Conservation (phyloP, 169 alveolate genomes). For the Ichthyophthirius multifiliis region DNA sequence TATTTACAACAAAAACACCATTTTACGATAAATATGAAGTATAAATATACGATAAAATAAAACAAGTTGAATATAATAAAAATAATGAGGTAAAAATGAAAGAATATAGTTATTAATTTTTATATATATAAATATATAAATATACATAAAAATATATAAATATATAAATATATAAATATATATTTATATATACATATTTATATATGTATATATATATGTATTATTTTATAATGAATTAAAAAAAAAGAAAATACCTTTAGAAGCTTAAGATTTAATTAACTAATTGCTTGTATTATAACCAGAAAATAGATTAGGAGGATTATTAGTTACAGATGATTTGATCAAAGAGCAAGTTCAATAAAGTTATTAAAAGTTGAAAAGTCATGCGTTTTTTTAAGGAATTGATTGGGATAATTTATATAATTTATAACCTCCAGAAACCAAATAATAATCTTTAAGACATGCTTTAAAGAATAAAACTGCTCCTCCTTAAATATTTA, state of each 20-base stretch:
- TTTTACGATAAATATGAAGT: constrained; percentile 27
- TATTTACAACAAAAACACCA: constrained; percentile 70
- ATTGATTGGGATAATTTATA: background rate
- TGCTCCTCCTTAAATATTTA: too few relatives aligned
- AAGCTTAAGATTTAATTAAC: constrained; percentile 36
- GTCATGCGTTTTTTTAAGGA: constrained; percentile 28
- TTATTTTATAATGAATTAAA: background rate
- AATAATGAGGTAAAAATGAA: background rate
- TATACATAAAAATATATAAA: background rate
- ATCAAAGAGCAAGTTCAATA: background rate
- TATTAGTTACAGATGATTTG: background rate
- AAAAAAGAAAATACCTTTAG: constrained; percentile 36
- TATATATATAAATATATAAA: background rate
- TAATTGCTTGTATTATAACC: constrained; percentile 42
- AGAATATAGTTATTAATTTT: too few relatives aligned
- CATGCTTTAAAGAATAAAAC: too few relatives aligned
- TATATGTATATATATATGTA: background rate
- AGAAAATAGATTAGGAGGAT: constrained; percentile 45
- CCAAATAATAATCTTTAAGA: too few relatives aligned
- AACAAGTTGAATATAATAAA: background rate
- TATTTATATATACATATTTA: too few relatives aligned
- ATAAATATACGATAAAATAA: background rate
- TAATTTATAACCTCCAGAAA: too few relatives aligned
- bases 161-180: background rate
- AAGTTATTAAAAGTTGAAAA: constrained; percentile 7